Percentiles rank a stretch among this genome's conserved stretches.
These are phyloP conservation scores for Periconia sp. DNA, from an alignment of 2,329 filamentous ascomycete genomes.

Conservation along the genomic window DNA sequence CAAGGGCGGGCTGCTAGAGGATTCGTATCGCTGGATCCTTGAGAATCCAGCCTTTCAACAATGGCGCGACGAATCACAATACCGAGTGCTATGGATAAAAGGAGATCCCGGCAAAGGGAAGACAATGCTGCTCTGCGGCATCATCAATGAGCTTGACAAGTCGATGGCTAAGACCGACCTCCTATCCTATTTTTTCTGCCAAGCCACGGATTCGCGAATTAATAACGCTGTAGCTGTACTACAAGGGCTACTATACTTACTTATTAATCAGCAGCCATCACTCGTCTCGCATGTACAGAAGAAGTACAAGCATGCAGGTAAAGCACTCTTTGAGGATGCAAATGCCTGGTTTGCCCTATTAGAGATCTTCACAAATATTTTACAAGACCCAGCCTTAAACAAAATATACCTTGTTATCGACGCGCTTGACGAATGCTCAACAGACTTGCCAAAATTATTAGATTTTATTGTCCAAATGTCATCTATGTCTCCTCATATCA, in stretches of 20 bases:
- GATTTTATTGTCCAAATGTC: slow-evolving; percentile 3
- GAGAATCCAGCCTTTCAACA: slow-evolving; percentile 28
- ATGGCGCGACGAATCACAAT: slow-evolving; percentile 28
- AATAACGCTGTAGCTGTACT: slow-evolving; percentile 50
- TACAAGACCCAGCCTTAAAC: slow-evolving; percentile 37
- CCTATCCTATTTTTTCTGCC: slow-evolving; percentile 51
- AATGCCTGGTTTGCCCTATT: slow-evolving; percentile 38
- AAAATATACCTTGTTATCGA: slow-evolving; percentile 4
- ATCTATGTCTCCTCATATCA: slow-evolving; percentile 23
- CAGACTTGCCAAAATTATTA: slow-evolving; percentile 5
- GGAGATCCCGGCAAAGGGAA: slow-evolving; percentile 1
- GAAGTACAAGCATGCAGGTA: slow-evolving; percentile 43
- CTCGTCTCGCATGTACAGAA: slow-evolving; percentile 44
- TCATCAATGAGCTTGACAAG: slow-evolving; percentile 40
- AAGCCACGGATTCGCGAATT: slow-evolving; percentile 43
- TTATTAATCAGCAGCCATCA: slow-evolving; percentile 40
- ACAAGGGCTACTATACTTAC: slow-evolving; percentile 49
- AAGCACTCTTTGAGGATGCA: slow-evolving; percentile 46
- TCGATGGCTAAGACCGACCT: slow-evolving; percentile 9
- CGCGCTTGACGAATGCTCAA: slow-evolving; percentile 7
- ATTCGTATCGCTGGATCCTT: slow-evolving; percentile 28
- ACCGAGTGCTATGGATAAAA: slow-evolving; percentile 30
- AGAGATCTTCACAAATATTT: slow-evolving; percentile 46
- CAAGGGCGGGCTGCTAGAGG: slow-evolving; percentile 1
- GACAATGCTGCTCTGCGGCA: slow-evolving; percentile 1